Evolutionary conservation across 2,329 filamentous ascomycete genomes (phyloP).

Genomic region (Sporothrix sp.): DNA sequence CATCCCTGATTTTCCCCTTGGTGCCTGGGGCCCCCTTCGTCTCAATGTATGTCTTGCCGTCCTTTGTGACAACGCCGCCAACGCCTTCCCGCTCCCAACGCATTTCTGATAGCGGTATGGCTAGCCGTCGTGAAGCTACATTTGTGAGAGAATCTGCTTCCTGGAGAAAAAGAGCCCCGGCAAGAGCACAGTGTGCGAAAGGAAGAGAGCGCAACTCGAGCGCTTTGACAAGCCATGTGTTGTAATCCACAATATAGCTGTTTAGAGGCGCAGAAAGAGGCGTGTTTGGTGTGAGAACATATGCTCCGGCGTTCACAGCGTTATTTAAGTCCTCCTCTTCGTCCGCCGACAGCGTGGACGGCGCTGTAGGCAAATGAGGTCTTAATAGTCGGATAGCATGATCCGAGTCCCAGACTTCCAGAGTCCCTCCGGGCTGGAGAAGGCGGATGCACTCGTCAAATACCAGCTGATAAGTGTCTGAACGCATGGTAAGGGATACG

Average conservation of each 20-base stretch:
- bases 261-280: slow-evolving; percentile 75
- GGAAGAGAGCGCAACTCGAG: slow-evolving; percentile 62
- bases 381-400: slow-evolving; percentile 73
- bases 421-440: slow-evolving; percentile 63
- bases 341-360: slow-evolving; percentile 20
- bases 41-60: slow-evolving; percentile 51
- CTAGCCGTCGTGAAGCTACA: slow-evolving; percentile 64
- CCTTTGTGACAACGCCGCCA: slow-evolving; percentile 51
- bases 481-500: slow-evolving; percentile 56
- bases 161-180: slow-evolving; percentile 69
- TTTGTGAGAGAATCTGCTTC: slow-evolving; percentile 64
- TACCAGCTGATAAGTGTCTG: slow-evolving; percentile 43
- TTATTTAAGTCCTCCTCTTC: slow-evolving; percentile 51
- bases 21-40: slow-evolving; percentile 24
- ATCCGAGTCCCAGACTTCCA: slow-evolving; percentile 89
- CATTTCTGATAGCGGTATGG: slow-evolving; percentile 76
- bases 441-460: slow-evolving; percentile 69
- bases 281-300: slow-evolving; percentile 72
- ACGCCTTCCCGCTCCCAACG: slow-evolving; percentile 77
- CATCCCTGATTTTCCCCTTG: neutral
- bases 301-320: slow-evolving; percentile 64
- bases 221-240: slow-evolving; percentile 68
- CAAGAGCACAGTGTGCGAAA: slow-evolving; percentile 66
- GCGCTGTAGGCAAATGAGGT: slow-evolving; percentile 53
- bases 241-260: slow-evolving; percentile 72